A percentile compares a stretch with the other conserved stretches of the same genome.
Evolutionary conservation across 495 filamentous ascomycete genomes (phyloP).

Genomic region (Aspergillus conjunctus): DNA sequence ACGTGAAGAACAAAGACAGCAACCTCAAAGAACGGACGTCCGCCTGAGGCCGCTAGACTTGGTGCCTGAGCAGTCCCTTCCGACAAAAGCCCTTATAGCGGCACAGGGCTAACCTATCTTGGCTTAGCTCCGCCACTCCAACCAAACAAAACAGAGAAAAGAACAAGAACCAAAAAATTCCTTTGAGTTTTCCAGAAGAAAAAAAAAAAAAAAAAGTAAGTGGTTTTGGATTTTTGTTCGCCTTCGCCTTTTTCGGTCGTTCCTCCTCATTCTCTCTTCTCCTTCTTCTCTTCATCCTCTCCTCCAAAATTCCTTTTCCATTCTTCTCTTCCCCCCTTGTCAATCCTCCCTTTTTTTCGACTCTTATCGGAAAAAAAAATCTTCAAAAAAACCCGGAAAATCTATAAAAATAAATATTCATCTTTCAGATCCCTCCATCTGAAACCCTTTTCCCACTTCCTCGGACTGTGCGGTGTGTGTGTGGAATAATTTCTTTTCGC

Average conservation of each 20-base stretch:
- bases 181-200: constrained; percentile 44
- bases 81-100: constrained; percentile 31
- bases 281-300: constrained; percentile 32
- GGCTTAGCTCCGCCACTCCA: constrained; percentile 26
- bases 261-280: constrained; percentile 20
- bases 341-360: constrained; percentile 43
- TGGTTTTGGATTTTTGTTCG: constrained; percentile 15
- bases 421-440: constrained; percentile 14
- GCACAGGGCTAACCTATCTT: constrained; percentile 17
- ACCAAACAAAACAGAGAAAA: constrained; percentile 16
- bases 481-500: constrained; percentile 41
- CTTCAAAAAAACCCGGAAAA: constrained; percentile 41
- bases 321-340: constrained; percentile 44
- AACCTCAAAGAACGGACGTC: constrained; percentile 6
- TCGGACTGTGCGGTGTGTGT: constrained; percentile 43
- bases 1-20: neutral
- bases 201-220: constrained; percentile 20
- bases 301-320: constrained; percentile 32
- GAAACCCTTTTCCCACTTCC: constrained; percentile 38
- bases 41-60: constrained; percentile 3
- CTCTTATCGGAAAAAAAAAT: constrained; percentile 45
- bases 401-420: constrained; percentile 42
- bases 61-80: constrained; percentile 9
- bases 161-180: constrained; percentile 23
- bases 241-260: constrained; percentile 15